Evolutionary conservation across 139 green algal genomes (phyloP), one percentile per base, ranked within the genome.

Genomic region (Chlorella sorokiniana): DNA sequence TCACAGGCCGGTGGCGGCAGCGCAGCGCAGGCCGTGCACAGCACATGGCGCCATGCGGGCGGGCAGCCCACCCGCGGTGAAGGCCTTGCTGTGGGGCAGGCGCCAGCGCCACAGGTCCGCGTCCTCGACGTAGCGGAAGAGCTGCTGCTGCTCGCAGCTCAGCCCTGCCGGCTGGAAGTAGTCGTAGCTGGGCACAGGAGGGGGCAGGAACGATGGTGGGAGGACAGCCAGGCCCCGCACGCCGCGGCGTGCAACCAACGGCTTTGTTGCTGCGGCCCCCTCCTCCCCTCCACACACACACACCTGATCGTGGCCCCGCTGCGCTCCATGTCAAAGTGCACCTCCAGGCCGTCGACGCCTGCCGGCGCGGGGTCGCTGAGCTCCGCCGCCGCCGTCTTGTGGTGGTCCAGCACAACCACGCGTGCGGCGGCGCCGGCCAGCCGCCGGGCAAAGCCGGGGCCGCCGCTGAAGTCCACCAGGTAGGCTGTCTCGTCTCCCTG

Each of bases 381-480:
- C 35, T 77, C 70, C n/a, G 90, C 91, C 18, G 70, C 56, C 16
- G 90, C 89, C 1, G 90, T 94, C 69, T 94, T 94, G 79, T 94
- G 91, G 65, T 94, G 91, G 74, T 94, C 91, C 77, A 94, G 48
- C 9, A 94, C 44, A 44, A 77, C 70, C 18, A 77, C 70, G 65
- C n/a, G 89, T 73, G 27, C 76, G 3, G 48, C 77, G 29, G 6
- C 4, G 31, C 67, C 14, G 25, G 82, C 80, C 56, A 92, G 73
- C 31, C 38, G 10, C n/a, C 41, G 29, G 4, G 83, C 83, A 65
- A 90, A 93, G 10, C 88, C 88, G 7, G 70, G 78, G 10, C 85
- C 88, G 8, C 89, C 89, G 16, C 37, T 61, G 38, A 87, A 93
- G 78, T 93, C 89, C 6, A 90, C 41, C 45, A 93, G 70, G 48